Conservation (phyloP, 495 filamentous ascomycete genomes). For the Penicillium silybi region DNA sequence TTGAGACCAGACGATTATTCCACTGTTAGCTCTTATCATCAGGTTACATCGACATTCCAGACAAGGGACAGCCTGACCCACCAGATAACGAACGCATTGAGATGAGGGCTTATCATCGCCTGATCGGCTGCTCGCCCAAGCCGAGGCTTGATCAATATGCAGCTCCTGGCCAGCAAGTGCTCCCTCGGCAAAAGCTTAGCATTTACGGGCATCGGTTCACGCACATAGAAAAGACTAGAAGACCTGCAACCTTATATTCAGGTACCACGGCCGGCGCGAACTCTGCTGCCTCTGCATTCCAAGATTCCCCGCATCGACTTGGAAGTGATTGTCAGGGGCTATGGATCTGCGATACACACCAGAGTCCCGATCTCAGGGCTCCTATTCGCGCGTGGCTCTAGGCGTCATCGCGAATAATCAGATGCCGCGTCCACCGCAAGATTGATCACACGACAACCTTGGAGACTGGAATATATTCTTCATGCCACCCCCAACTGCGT, state of each 20-base stretch:
- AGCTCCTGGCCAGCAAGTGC: not conserved
- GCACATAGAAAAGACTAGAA: not conserved
- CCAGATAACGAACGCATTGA: not conserved
- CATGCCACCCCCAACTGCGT: conserved; percentile 4
- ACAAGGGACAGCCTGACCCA: not conserved
- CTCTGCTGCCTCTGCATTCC: no score
- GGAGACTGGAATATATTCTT: not conserved
- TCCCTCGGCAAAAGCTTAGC: not conserved
- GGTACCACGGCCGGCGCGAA: not conserved
- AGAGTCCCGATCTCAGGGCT: not conserved
- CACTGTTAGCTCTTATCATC: not conserved
- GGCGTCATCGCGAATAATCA: not conserved
- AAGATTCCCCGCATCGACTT: not conserved
- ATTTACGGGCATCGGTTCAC: not conserved
- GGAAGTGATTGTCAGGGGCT: conserved; percentile 1
- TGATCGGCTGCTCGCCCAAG: not conserved
- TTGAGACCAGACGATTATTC: not conserved
- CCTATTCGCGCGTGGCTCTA: not conserved
- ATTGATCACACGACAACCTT: not conserved
- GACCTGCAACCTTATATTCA: not conserved
- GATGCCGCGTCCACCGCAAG: no score
- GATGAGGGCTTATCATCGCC: not conserved
- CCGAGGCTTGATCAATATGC: not conserved
- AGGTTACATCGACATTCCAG: not conserved
- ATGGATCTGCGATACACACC: not conserved